phyloP scores from a whole-genome alignment of 192 early-diverging fungal genomes.

The Kickxella alabastrina region DNA sequence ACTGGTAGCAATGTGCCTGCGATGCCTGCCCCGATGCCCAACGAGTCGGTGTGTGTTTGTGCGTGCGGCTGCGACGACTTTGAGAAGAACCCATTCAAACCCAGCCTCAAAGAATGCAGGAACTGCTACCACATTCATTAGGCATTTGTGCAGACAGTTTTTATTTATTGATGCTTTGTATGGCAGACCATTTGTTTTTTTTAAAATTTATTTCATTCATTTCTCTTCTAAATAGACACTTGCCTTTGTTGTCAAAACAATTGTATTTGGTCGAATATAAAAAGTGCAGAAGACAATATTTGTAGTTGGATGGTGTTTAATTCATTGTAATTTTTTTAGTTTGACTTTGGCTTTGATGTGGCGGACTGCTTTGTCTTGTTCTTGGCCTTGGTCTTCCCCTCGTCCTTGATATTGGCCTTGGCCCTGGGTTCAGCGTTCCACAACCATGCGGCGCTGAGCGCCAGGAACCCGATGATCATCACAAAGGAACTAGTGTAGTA shows the following conservation, averaged over 20 bases:
- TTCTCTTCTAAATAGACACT: background rate
- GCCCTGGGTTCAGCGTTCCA: conserved; percentile 43
- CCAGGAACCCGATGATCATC: conserved; percentile 81
- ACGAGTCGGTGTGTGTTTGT: conserved; percentile 30
- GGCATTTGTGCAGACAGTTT: background rate
- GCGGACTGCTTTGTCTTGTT: background rate
- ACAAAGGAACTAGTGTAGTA: conserved; percentile 86
- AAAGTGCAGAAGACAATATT: conserved; percentile 1
- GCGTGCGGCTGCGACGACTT: conserved; percentile 73
- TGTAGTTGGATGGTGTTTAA: background rate
- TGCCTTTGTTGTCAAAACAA: background rate
- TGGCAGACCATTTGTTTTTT: background rate
- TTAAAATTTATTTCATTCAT: background rate
- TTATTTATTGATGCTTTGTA: background rate
- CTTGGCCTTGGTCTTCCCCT: background rate
- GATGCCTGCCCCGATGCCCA: conserved; percentile 21
- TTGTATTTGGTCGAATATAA: too few relatives aligned
- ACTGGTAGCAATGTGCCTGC: conserved; percentile 19
- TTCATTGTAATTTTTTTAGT: too few relatives aligned
- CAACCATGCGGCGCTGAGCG: conserved; percentile 77
- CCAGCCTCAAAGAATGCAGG: conserved; percentile 61
- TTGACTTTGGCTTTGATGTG: too few relatives aligned
- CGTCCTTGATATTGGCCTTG: conserved; percentile 19
- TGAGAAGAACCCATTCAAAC: conserved; percentile 69
- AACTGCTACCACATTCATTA: conserved; percentile 79